Percentiles rank a stretch among this genome's conserved stretches.
These are phyloP conservation scores for Grammothele lineata DNA, from an alignment of 768 basidiomycete genomes.

Conservation along the genomic window DNA sequence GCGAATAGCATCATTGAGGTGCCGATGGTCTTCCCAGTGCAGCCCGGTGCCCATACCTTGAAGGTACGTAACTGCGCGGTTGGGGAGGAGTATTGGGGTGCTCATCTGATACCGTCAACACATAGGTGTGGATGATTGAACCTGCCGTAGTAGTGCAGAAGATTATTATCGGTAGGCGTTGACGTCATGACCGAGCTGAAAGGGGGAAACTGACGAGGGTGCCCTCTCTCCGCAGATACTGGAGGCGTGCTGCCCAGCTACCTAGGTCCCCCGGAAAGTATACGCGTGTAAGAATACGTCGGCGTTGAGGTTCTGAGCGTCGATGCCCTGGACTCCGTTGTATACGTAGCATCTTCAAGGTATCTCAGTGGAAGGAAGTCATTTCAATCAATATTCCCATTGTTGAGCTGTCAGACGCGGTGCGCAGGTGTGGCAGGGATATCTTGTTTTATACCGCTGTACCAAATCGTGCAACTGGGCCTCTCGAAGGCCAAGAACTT, in stretches of 20 bases:
- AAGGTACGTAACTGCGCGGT: slow-evolving; percentile 33
- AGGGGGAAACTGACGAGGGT: background rate
- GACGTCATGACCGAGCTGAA: background rate
- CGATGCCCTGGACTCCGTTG: too few relatives aligned
- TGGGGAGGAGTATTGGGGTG: background rate
- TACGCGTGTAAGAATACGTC: slow-evolving; percentile 16
- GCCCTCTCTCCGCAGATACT: slow-evolving; percentile 36
- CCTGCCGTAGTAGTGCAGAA: slow-evolving; percentile 59
- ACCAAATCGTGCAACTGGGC: too few relatives aligned
- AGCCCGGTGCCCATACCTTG: slow-evolving; percentile 55
- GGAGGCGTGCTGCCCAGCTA: slow-evolving; percentile 54
- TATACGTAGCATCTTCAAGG: too few relatives aligned
- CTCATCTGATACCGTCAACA: background rate
- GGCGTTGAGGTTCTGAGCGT: too few relatives aligned
- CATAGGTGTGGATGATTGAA: slow-evolving; percentile 51
- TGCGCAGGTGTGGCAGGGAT: too few relatives aligned
- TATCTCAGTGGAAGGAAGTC: too few relatives aligned
- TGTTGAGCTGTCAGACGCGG: too few relatives aligned
- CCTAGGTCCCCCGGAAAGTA: slow-evolving; percentile 61
- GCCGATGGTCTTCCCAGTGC: slow-evolving; percentile 34
- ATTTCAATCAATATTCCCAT: too few relatives aligned
- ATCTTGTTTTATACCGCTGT: too few relatives aligned
- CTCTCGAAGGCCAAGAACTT: too few relatives aligned
- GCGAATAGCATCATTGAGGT: slow-evolving; percentile 47
- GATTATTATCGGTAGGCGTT: slow-evolving; percentile 49